Conservation (phyloP, 2,329 filamentous ascomycete species). For the Falciphora oryzae region DNA sequence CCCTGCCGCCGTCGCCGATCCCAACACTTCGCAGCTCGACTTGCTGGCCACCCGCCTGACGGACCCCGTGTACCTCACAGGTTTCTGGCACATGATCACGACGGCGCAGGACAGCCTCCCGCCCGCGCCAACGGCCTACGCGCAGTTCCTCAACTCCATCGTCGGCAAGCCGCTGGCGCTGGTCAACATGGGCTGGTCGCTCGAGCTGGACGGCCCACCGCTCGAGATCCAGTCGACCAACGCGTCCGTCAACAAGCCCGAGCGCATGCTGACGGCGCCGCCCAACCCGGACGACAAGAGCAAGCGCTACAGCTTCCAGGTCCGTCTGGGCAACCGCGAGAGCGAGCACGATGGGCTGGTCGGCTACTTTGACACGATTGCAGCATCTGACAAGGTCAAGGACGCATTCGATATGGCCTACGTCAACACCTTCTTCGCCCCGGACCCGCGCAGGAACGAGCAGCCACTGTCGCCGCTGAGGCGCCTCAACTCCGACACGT, state of each 20-base stretch:
- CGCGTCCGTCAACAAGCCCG: conserved; percentile 3
- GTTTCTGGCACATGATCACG: conserved; percentile 32
- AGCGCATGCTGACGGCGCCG: not conserved
- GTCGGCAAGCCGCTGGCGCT: conserved; percentile 37
- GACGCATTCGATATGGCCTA: conserved; percentile 19
- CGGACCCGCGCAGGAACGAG: conserved; percentile 4
- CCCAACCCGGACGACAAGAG: conserved; percentile 9
- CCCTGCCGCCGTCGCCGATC: conserved; percentile 4
- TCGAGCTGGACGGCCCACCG: conserved; percentile 27
- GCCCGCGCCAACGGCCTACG: conserved; percentile 29
- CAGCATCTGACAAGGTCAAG: conserved; percentile 14
- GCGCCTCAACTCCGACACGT: not conserved
- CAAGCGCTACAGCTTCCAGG: conserved; percentile 26
- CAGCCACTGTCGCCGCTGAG: not conserved
- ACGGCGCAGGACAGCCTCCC: conserved; percentile 20
- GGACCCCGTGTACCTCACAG: conserved; percentile 30
- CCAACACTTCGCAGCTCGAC: conserved; percentile 22
- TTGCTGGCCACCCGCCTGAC: conserved; percentile 20
- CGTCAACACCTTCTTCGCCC: conserved; percentile 23
- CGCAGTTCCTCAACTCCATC: conserved; percentile 28
- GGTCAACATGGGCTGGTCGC: conserved; percentile 31
- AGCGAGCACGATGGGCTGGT: conserved; percentile 32
- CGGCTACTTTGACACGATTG: conserved; percentile 29
- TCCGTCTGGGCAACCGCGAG: conserved; percentile 30
- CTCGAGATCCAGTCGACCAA: conserved; percentile 4